These are phyloP conservation scores for Diaporthe sp. DNA, from an alignment of 2,329 filamentous ascomycete genomes.

Conservation along the genomic window DNA sequence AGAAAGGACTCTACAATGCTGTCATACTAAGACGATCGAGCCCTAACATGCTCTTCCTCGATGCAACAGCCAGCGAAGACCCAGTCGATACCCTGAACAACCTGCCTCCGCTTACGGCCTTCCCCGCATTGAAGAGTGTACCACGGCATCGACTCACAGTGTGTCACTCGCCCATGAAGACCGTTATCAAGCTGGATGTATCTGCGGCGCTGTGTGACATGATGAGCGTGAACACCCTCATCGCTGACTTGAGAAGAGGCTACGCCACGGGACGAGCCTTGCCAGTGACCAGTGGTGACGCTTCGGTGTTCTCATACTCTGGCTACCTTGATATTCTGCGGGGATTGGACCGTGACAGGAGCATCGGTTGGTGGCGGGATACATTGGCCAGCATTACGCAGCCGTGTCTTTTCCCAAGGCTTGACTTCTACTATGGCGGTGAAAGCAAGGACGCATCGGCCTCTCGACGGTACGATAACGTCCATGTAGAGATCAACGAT, in stretches of 20 bases:
- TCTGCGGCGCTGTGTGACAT: slow-evolving; percentile 65
- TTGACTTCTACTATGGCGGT: slow-evolving; percentile 46
- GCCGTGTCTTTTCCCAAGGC: slow-evolving; percentile 61
- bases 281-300: slow-evolving; percentile 41
- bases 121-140: slow-evolving; percentile 48
- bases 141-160: slow-evolving; percentile 65
- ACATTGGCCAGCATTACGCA: slow-evolving; percentile 51
- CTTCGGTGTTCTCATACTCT: slow-evolving; percentile 51
- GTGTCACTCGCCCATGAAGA: slow-evolving; percentile 58
- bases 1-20: slow-evolving; percentile 63
- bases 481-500: slow-evolving; percentile 54
- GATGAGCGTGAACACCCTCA: slow-evolving; percentile 59
- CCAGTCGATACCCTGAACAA: slow-evolving; percentile 54
- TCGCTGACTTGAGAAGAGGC: slow-evolving; percentile 59
- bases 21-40: slow-evolving; percentile 61
- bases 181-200: slow-evolving; percentile 62
- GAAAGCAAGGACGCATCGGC: slow-evolving; percentile 32
- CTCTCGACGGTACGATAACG: slow-evolving; percentile 49
- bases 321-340: slow-evolving; percentile 54
- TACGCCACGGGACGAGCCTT: slow-evolving; percentile 56
- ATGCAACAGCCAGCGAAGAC: slow-evolving; percentile 55
- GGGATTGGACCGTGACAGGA: slow-evolving; percentile 48
- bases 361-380: slow-evolving; percentile 61
- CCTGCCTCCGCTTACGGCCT: slow-evolving; percentile 56
- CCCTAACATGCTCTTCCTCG: slow-evolving; percentile 66